Evolutionary conservation across 208 protist genomes (phyloP).

Genomic region (Crithidia sp.): DNA sequence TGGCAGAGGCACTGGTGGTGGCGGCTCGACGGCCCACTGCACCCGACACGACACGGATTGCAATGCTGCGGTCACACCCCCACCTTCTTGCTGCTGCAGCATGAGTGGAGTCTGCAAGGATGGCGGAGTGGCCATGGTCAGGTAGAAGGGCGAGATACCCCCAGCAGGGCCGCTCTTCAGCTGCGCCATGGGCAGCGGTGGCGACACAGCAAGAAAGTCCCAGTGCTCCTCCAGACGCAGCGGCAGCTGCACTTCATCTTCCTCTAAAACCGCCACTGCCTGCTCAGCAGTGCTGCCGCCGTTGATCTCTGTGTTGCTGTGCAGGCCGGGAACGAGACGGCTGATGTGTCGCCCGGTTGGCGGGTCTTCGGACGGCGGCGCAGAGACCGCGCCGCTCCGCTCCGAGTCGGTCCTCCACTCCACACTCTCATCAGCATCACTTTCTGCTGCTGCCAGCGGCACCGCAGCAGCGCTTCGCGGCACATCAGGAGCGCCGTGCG

Average conservation of each 20-base stretch:
- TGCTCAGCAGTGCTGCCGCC: neutral
- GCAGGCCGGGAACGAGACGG: neutral
- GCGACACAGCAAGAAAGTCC: conserved; percentile 23
- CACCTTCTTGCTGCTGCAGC: too few species aligned
- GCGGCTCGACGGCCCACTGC: conserved; percentile 28
- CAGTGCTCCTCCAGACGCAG: conserved; percentile 26
- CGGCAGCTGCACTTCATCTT: neutral
- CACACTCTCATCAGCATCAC: neutral
- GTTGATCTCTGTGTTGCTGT: neutral
- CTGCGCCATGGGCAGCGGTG: conserved; percentile 17
- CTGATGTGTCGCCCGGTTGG: neutral
- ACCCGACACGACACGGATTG: conserved; percentile 13
- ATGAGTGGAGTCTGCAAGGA: neutral
- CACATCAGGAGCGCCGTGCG: too few species aligned
- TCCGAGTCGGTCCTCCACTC: conserved; percentile 13
- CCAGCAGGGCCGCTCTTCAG: neutral
- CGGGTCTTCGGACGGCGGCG: neutral
- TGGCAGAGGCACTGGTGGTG: neutral
- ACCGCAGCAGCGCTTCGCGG: too few species aligned
- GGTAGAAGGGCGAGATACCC: neutral
- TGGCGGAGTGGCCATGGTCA: neutral
- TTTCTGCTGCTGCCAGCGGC: neutral
- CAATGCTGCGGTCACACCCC: too few species aligned
- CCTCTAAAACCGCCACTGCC: neutral
- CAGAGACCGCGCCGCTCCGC: neutral